These are phyloP conservation scores for Bruguiera parviflora DNA, from an alignment of 345 rosid species.

Conservation along the genomic window DNA sequence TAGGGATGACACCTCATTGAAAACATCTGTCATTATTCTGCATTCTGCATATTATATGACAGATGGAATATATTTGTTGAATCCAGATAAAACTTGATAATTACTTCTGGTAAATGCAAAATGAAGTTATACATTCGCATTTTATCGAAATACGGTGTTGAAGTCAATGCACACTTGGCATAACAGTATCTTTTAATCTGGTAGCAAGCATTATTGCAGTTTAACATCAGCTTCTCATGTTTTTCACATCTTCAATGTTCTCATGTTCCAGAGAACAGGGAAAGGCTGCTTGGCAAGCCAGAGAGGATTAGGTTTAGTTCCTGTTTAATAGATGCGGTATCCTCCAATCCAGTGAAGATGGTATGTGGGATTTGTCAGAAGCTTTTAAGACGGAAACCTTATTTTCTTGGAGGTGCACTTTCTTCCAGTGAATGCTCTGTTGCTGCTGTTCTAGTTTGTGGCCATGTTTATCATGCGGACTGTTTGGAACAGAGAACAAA, in stretches of 20 bases:
- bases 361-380: slow-evolving; percentile 56
- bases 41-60: background rate
- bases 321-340: slow-evolving; percentile 24
- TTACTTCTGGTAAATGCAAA: no score
- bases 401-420: slow-evolving; percentile 32
- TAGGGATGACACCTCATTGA: background rate
- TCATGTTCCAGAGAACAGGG: slow-evolving; percentile 16
- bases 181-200: no score
- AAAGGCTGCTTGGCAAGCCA: slow-evolving; percentile 32
- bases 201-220: background rate
- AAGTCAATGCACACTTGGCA: no score
- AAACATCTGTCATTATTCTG: background rate
- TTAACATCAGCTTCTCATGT: background rate
- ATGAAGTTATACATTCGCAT: no score
- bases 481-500: slow-evolving; percentile 55
- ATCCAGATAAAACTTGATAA: no score
- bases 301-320: slow-evolving; percentile 48
- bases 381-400: slow-evolving; percentile 44
- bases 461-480: slow-evolving; percentile 62
- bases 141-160: no score
- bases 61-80: no score
- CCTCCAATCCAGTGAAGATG: slow-evolving; percentile 36
- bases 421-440: slow-evolving; percentile 40
- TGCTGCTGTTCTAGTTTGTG: slow-evolving; percentile 61
- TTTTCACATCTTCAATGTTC: background rate